Conservation (phyloP, 495 filamentous ascomycete species). For the Neurospora discreta region DNA sequence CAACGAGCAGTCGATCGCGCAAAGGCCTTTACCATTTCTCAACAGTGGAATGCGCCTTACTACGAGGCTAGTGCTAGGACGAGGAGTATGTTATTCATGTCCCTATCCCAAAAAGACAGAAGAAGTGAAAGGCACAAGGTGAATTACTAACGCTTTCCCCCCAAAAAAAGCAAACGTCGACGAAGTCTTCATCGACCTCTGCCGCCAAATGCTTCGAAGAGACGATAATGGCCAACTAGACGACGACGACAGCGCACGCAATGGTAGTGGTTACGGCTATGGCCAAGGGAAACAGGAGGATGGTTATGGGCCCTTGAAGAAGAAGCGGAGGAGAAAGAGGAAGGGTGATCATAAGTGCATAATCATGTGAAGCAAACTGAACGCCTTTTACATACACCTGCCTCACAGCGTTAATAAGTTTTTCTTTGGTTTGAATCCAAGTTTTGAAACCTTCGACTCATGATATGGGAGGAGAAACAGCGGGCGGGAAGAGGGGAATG, state of each 20-base stretch:
- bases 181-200: constrained; percentile 89
- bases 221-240: constrained; percentile 40
- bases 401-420: neutral
- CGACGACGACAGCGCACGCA: constrained; percentile 18
- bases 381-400: neutral
- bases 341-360: constrained; percentile 13
- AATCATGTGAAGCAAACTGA: constrained; percentile 12
- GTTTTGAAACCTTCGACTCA: neutral
- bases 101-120: no score
- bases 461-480: neutral
- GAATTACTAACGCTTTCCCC: neutral
- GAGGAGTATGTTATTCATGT: constrained; percentile 34
- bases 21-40: constrained; percentile 75
- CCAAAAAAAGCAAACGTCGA: constrained; percentile 75
- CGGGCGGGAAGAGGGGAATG: neutral
- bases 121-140: no score
- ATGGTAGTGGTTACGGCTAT: constrained; percentile 16
- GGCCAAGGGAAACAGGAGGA: constrained; percentile 17
- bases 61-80: constrained; percentile 88
- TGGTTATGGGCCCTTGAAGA: constrained; percentile 3
- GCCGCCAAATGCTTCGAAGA: constrained; percentile 77
- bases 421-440: neutral
- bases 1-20: constrained; percentile 74
- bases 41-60: constrained; percentile 87
- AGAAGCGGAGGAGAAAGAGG: constrained; percentile 13